Conservation (phyloP, 1,284 basidiomycete species). For the Rhizoctonia solani region DNA sequence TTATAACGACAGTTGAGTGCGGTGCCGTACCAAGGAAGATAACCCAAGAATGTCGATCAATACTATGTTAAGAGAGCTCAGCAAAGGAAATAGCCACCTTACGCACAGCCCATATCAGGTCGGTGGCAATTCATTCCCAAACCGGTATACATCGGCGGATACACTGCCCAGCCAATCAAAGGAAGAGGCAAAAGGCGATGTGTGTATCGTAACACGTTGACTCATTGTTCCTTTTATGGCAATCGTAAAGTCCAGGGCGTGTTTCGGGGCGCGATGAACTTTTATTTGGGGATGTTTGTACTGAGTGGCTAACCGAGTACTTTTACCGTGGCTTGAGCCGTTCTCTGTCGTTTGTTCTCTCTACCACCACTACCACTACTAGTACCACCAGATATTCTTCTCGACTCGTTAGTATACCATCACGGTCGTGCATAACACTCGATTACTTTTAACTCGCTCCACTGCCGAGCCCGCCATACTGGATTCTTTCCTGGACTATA, state of each 20-base stretch:
- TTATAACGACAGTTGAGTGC: too few species aligned
- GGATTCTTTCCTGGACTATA: neutral
- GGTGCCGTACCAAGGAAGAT: too few species aligned
- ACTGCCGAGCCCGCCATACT: neutral
- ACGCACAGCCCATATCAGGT: neutral
- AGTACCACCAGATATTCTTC: neutral
- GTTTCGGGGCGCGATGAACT: neutral
- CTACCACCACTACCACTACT: neutral
- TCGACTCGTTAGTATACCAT: too few species aligned
- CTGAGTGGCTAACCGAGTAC: slow-evolving; percentile 20
- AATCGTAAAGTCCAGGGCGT: neutral
- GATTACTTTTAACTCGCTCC: neutral
- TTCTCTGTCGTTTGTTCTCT: neutral
- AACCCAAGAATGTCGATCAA: too few species aligned
- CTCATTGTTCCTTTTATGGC: neutral
- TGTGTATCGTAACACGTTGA: neutral
- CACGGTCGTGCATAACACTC: too few species aligned
- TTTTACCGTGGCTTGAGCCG: slow-evolving; percentile 26
- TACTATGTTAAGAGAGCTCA: too few species aligned
- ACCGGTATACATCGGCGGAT: neutral
- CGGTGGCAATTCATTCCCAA: neutral
- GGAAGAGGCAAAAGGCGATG: neutral
- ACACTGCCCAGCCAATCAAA: neutral
- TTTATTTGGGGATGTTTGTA: slow-evolving; percentile 1
- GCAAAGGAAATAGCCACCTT: too few species aligned